These are phyloP conservation scores for Aureobasidium sp. DNA, from an alignment of 2,329 filamentous ascomycete genomes.

Conservation along the genomic window DNA sequence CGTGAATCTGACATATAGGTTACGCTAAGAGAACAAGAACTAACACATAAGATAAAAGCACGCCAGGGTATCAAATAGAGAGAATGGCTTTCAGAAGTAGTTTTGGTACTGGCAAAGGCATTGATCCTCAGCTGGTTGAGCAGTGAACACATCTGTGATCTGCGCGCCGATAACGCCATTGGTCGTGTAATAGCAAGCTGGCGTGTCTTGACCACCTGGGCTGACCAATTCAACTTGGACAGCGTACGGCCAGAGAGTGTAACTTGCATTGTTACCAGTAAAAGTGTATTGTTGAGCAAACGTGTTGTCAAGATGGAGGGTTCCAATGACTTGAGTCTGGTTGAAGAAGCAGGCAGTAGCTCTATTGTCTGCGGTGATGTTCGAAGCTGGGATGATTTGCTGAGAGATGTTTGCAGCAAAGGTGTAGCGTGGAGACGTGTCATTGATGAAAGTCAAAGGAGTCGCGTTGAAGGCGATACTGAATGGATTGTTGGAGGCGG, in stretches of 20 bases:
- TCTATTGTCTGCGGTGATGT: slow-evolving; percentile 38
- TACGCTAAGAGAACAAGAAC: background rate
- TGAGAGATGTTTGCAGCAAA: slow-evolving; percentile 51
- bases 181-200: slow-evolving; percentile 45
- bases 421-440: slow-evolving; percentile 46
- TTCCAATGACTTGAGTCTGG: slow-evolving; percentile 48
- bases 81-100: slow-evolving; percentile 18
- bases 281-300: slow-evolving; percentile 19
- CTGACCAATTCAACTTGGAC: slow-evolving; percentile 50
- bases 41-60: background rate
- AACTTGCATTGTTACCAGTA: slow-evolving; percentile 21
- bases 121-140: slow-evolving; percentile 29
- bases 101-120: slow-evolving; percentile 45
- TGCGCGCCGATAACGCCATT: slow-evolving; percentile 32
- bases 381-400: slow-evolving; percentile 43
- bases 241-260: slow-evolving; percentile 50
- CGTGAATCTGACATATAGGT: background rate
- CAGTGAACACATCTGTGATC: slow-evolving; percentile 29
- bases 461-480: slow-evolving; percentile 49
- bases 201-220: slow-evolving; percentile 41
- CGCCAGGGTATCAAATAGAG: background rate
- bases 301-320: slow-evolving; percentile 42
- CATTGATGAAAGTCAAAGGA: slow-evolving; percentile 44
- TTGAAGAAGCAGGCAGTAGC: slow-evolving; percentile 53
- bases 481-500: slow-evolving; percentile 50